Evolutionary conservation across 78 protist genomes (phyloP).

Genomic region (Dictyostelium firmibasis): DNA sequence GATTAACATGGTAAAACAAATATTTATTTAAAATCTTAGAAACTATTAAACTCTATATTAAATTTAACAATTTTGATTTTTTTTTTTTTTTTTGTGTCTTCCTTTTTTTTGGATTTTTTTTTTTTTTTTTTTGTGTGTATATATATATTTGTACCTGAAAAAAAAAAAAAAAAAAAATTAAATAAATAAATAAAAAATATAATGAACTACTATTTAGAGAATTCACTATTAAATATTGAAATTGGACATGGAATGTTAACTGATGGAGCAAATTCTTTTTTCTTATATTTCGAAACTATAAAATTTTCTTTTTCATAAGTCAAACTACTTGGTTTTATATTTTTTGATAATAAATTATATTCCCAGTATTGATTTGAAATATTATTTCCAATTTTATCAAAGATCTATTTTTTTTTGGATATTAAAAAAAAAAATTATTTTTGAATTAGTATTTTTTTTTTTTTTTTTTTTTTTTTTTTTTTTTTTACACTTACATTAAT

Average conservation of each 20-base stretch:
- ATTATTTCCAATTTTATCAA: background rate
- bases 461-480: background rate
- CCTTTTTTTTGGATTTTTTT: no score
- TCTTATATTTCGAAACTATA: constrained; percentile 43
- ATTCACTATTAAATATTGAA: background rate
- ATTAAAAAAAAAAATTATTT: no score
- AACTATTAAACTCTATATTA: background rate
- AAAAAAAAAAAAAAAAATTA: no score
- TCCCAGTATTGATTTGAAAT: constrained; percentile 39
- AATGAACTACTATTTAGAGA: background rate
- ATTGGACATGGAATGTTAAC: background rate
- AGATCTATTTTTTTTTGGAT: background rate
- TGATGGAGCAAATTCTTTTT: constrained; percentile 9
- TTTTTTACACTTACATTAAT: background rate
- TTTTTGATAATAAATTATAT: constrained; percentile 13
- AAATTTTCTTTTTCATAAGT: background rate
- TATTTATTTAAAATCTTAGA: background rate
- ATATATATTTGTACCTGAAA: no score
- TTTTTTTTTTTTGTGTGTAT: no score
- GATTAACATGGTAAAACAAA: background rate
- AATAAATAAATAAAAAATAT: no score
- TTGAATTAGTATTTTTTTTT: background rate
- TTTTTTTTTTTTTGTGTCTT: no score
- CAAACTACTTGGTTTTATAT: background rate
- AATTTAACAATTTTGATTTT: no score